Percentiles rank a stretch among this genome's conserved stretches.
phyloP scores from a whole-genome alignment of 1,284 basidiomycete genomes.

The Thelephora terrestris region DNA sequence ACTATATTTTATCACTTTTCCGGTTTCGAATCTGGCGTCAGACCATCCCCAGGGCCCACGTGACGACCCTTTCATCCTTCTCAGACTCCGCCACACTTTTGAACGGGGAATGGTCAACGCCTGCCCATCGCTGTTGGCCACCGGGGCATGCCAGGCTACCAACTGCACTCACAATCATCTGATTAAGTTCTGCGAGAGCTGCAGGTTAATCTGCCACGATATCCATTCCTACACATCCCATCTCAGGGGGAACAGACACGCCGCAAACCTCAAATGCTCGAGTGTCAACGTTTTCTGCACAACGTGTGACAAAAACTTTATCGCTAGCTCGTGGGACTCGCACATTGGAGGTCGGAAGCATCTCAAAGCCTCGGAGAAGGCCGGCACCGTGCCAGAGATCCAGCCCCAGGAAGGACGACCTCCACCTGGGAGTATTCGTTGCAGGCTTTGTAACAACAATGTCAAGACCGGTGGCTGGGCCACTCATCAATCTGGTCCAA shows the following conservation, averaged over 20 bases:
- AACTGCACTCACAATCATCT: conserved; percentile 27
- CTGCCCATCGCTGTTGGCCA: conserved; percentile 26
- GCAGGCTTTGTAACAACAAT: conserved; percentile 29
- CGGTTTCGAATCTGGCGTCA: not conserved
- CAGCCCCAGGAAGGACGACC: conserved; percentile 22
- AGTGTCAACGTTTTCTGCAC: conserved; percentile 17
- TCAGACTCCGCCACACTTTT: conserved; percentile 14
- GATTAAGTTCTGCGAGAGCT: conserved; percentile 28
- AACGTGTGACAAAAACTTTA: conserved; percentile 21
- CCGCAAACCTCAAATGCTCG: conserved; percentile 6
- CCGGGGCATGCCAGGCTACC: conserved; percentile 24
- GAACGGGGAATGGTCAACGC: conserved; percentile 1
- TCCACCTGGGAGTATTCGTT: conserved; percentile 23
- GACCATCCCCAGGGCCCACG: not conserved
- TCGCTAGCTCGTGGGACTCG: conserved; percentile 19
- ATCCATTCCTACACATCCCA: conserved; percentile 20
- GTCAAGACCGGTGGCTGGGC: conserved; percentile 10
- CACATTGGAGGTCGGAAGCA: conserved; percentile 24
- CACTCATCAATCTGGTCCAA: conserved; percentile 5
- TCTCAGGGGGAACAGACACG: conserved; percentile 13
- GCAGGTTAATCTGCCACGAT: conserved; percentile 24
- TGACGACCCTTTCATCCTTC: not conserved
- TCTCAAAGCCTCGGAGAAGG: conserved; percentile 9
- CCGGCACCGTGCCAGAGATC: conserved; percentile 17
- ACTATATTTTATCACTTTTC: not conserved